These are phyloP conservation scores for Ogataea methanolica DNA, from an alignment of 805 yeast genomes.

Conservation along the genomic window DNA sequence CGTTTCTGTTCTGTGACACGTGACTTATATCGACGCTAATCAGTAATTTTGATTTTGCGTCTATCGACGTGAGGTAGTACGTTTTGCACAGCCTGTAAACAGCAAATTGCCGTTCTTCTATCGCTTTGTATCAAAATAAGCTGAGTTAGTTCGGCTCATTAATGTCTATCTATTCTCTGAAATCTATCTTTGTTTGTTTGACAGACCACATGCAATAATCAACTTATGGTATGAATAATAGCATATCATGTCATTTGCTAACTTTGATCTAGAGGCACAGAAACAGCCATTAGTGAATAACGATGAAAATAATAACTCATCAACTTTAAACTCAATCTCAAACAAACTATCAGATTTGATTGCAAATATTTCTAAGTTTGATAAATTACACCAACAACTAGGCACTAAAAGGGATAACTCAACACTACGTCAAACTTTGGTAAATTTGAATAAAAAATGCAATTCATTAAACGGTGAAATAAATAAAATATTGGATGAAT, in stretches of 20 bases:
- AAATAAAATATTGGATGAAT: conserved; percentile 7
- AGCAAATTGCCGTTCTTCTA: no score
- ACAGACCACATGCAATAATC: no score
- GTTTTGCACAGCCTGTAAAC: no score
- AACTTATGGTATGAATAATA: background rate
- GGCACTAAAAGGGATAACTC: conserved; percentile 50
- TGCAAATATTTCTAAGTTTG: conserved; percentile 45
- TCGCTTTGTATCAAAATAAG: no score
- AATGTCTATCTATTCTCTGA: no score
- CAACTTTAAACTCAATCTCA: conserved; percentile 15
- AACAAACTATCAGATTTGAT: conserved; percentile 23
- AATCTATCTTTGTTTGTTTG: background rate
- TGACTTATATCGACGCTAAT: no score
- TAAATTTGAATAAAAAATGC: conserved; percentile 17
- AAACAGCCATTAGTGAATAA: conserved; percentile 7
- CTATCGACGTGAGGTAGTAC: no score
- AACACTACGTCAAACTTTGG: conserved; percentile 31
- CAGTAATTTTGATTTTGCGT: no score
- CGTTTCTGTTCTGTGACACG: no score
- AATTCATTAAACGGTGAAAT: conserved; percentile 14
- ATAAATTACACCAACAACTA: conserved; percentile 42
- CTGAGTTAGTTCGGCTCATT: no score
- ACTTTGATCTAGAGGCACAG: conserved; percentile 48
- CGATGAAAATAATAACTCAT: background rate
- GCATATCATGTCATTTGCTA: conserved; percentile 49